Base-by-base conservation (phyloP, 441 rosid species). In the Geranium incanum region DNA sequence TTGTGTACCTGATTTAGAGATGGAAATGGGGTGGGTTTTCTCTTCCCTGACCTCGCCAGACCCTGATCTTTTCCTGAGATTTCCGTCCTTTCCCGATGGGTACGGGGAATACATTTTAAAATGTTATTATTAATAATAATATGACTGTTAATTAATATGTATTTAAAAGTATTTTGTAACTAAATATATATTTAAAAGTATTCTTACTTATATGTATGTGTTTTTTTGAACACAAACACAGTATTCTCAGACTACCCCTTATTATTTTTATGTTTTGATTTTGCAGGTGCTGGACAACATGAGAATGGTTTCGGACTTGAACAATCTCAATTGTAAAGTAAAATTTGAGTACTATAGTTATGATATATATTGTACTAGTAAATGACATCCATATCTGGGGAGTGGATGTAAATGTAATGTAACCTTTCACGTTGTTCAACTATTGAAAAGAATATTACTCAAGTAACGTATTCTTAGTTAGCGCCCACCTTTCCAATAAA, bases 211-310 rank as follows among this genome's bases (percentile, higher is more conserved):
- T 23, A 23, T 23, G 1, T 23, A 23, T 23, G 33, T 23, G 33
- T 23, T 0, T 23, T 23, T 23, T 41, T 41, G 0, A 41, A 5
- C 45, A 4, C 45, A 0, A 41, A 41, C 45, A 36, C 21, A 1
- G 19, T 28, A 7, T 68, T 64, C n/a, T 59, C 43, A 48, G 33
- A 23, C 33, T 23, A 23, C 33, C 33, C 1, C 33, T 23, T 23
- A 23, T 23, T 23, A 0, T 23, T 23, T 23, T 23, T 23, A 23
- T 23, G 33, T 45, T 60, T 70, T 70, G 67, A 19, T 74, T 45
- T 6, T 70, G 75, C 85, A 90, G 98, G 95, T 90, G 83, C 75
- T 90, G 83, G 92, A 87, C 4, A 93, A 90, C 84, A 89, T 89
- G 89, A 80, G 74, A 77, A 81, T 50, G 74, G 90, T 84, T 1